Conservation (phyloP, 495 filamentous ascomycete species). For the Annulohypoxylon bovei region DNA sequence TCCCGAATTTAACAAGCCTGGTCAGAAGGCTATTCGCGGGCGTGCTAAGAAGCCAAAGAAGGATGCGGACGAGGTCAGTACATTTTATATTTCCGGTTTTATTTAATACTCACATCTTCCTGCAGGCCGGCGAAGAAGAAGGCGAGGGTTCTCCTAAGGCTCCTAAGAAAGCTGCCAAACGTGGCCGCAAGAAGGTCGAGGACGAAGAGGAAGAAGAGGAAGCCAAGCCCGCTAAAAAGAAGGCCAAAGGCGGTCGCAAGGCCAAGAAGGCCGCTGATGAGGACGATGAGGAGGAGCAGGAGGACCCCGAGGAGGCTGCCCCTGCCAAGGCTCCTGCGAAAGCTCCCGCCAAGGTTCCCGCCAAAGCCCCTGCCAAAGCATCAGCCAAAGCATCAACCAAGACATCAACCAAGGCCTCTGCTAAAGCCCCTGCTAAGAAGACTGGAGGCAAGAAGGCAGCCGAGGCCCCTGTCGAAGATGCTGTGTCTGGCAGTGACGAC, state of each 20-base stretch:
- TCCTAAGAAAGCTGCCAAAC: conserved; percentile 51
- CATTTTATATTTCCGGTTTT: not conserved
- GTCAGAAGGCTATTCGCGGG: conserved; percentile 67
- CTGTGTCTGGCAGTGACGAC: conserved; percentile 44
- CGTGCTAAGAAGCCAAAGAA: conserved; percentile 57
- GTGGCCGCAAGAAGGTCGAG: conserved; percentile 52
- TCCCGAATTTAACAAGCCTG: conserved; percentile 72
- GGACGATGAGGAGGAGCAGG: conserved; percentile 41
- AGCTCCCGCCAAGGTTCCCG: conserved; percentile 40
- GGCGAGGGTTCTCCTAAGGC: conserved; percentile 34
- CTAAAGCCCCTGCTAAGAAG: conserved; percentile 43
- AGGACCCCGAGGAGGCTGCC: conserved; percentile 50
- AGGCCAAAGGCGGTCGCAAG: conserved; percentile 28
- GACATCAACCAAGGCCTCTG: conserved; percentile 33
- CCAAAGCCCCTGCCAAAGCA: conserved; percentile 35
- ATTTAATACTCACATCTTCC: not conserved
- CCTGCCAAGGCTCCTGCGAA: conserved; percentile 43
- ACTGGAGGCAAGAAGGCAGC: conserved; percentile 45
- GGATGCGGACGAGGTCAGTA: conserved; percentile 47
- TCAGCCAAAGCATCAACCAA: conserved; percentile 45
- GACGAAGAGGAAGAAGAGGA: conserved; percentile 44
- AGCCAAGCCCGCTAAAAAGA: conserved; percentile 37
- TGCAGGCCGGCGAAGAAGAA: conserved; percentile 35
- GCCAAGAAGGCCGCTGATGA: conserved; percentile 28
- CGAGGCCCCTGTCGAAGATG: conserved; percentile 18